Evolutionary conservation across 805 yeast genomes (phyloP).

Genomic region (Starmerella sp.): DNA sequence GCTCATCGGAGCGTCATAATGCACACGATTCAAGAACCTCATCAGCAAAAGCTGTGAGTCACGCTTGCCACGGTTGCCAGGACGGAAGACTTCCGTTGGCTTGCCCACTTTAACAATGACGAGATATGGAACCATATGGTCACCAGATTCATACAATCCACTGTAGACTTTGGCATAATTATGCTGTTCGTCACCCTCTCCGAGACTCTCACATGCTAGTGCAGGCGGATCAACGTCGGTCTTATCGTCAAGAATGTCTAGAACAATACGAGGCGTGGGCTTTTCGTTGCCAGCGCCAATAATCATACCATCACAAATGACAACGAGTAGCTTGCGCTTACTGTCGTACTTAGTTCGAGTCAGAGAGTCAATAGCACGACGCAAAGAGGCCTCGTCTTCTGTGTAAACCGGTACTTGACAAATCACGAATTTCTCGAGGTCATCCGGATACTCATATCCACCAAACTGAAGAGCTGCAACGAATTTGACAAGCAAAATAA

Average conservation of each 20-base stretch:
- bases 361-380: slow-evolving; percentile 48
- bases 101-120: slow-evolving; percentile 52
- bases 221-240: slow-evolving; percentile 44
- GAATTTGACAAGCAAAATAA: slow-evolving; percentile 31
- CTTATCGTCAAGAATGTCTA: slow-evolving; percentile 44
- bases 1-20: slow-evolving; percentile 50
- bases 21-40: slow-evolving; percentile 51
- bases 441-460: slow-evolving; percentile 29
- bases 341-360: slow-evolving; percentile 50
- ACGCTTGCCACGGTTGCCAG: slow-evolving; percentile 57
- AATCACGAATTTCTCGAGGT: slow-evolving; percentile 32
- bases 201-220: slow-evolving; percentile 44
- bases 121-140: slow-evolving; percentile 44
- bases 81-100: slow-evolving; percentile 45
- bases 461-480: slow-evolving; percentile 34
- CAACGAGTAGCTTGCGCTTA: slow-evolving; percentile 45
- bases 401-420: slow-evolving; percentile 49
- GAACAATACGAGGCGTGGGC: slow-evolving; percentile 47
- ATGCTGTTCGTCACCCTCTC: slow-evolving; percentile 51
- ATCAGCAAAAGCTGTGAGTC: slow-evolving; percentile 51
- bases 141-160: slow-evolving; percentile 48
- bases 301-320: slow-evolving; percentile 51
- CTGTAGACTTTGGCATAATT: slow-evolving; percentile 52
- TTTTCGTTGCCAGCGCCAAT: slow-evolving; percentile 51
- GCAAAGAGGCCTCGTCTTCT: slow-evolving; percentile 44